These are phyloP conservation scores for Sporothrix pallida DNA, from an alignment of 2,329 filamentous ascomycete genomes.

Conservation along the genomic window DNA sequence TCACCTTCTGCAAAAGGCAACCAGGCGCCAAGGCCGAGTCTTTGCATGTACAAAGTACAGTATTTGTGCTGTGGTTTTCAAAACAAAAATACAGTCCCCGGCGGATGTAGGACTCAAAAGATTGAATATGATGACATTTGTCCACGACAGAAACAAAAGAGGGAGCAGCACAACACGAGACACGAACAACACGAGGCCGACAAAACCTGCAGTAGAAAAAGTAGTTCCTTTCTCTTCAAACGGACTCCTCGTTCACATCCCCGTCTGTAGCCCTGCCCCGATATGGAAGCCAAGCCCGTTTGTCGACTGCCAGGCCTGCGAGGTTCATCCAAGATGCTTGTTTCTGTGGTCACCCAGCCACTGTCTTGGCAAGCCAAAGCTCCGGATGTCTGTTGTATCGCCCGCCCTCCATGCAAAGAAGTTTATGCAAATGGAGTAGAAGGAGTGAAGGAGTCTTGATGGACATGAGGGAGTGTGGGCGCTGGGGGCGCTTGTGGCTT, in stretches of 20 bases:
- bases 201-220: not conserved
- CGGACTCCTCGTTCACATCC: not conserved
- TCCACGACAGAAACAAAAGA: no score
- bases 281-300: not conserved
- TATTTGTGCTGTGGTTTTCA: no score
- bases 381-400: no score
- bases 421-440: no score
- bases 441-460: no score
- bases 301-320: not conserved
- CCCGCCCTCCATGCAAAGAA: no score
- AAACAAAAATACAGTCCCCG: no score
- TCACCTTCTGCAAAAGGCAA: not conserved
- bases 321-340: constrained; percentile 3
- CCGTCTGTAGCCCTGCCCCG: not conserved
- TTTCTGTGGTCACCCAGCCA: not conserved
- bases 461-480: not conserved
- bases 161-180: no score
- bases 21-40: not conserved
- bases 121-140: no score
- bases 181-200: no score
- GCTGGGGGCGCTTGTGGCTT: constrained; percentile 13
- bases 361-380: not conserved
- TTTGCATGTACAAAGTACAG: no score
- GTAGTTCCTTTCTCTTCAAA: not conserved
- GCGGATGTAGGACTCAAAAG: no score